A percentile compares a stretch with the other conserved stretches of the same genome.
Conservation (phyloP, 2,329 filamentous ascomycete genomes). For the Penicillium frequentans region DNA sequence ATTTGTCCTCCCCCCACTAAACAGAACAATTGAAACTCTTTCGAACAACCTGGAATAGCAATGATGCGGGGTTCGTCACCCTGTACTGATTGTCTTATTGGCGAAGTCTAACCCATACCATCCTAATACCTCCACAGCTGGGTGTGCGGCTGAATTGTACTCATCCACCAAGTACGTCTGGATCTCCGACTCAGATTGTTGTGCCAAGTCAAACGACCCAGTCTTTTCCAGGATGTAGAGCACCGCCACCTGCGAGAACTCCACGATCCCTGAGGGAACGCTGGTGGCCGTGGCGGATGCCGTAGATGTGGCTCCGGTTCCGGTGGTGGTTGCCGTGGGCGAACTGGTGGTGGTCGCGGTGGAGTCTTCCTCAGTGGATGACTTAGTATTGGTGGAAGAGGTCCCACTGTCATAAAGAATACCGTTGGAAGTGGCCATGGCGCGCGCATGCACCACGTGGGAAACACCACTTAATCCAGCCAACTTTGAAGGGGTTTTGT, state of each 20-base stretch:
- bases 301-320: slow-evolving; percentile 17
- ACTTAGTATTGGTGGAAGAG: background rate
- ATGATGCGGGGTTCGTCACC: background rate
- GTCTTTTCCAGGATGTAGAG: slow-evolving; percentile 45
- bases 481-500: background rate
- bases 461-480: background rate
- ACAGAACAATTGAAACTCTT: background rate
- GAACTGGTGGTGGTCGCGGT: background rate
- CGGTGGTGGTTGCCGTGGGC: slow-evolving; percentile 23
- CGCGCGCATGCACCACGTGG: slow-evolving; percentile 22
- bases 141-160: slow-evolving; percentile 22
- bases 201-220: slow-evolving; percentile 29
- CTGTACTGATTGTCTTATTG: slow-evolving; percentile 34
- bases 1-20: background rate
- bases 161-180: slow-evolving; percentile 30
- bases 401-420: slow-evolving; percentile 35
- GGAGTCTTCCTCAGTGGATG: slow-evolving; percentile 3
- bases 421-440: slow-evolving; percentile 35
- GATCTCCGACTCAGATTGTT: slow-evolving; percentile 31
- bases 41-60: background rate
- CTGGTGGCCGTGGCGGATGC: background rate
- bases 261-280: slow-evolving; percentile 25
- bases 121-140: slow-evolving; percentile 22
- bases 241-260: slow-evolving; percentile 38
- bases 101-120: slow-evolving; percentile 37